Evolutionary conservation across 805 yeast species (phyloP).

Genomic region (Schizosaccharomyces japonicus): DNA sequence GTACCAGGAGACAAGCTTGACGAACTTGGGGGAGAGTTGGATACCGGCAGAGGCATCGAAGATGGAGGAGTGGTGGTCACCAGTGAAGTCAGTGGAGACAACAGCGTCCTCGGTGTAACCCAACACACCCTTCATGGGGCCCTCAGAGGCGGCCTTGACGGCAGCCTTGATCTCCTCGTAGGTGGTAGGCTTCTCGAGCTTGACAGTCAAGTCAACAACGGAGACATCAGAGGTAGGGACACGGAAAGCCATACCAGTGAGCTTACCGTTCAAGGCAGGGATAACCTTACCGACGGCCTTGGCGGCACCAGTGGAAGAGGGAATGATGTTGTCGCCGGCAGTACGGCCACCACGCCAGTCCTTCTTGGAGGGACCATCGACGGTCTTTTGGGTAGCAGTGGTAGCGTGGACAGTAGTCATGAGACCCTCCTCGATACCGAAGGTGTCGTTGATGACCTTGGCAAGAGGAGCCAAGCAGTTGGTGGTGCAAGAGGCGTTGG

Average conservation of each 20-base stretch:
- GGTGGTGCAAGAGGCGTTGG: conserved; percentile 90
- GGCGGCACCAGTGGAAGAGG: conserved; percentile 93
- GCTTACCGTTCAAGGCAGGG: conserved; percentile 73
- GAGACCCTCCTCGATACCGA: conserved; percentile 74
- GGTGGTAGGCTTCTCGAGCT: conserved; percentile 49
- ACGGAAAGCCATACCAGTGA: conserved; percentile 83
- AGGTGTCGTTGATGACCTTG: conserved; percentile 63
- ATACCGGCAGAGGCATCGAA: conserved; percentile 84
- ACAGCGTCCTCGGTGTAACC: conserved; percentile 86
- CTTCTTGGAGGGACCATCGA: conserved; percentile 90
- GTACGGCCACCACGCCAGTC: conserved; percentile 98
- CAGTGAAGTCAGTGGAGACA: conserved; percentile 72
- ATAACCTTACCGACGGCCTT: conserved; percentile 92
- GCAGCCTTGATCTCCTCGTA: conserved; percentile 65
- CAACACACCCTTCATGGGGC: conserved; percentile 53
- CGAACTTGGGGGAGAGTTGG: conserved; percentile 64
- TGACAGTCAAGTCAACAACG: conserved; percentile 76
- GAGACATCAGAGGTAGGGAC: conserved; percentile 87
- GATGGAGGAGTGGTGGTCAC: conserved; percentile 66
- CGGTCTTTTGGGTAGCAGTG: conserved; percentile 90
- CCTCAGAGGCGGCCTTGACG: conserved; percentile 54
- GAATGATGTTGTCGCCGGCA: conserved; percentile 85
- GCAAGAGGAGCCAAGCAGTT: conserved; percentile 89
- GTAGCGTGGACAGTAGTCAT: conserved; percentile 93
- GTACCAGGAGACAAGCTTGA: conserved; percentile 83